phyloP scores from a whole-genome alignment of 306 rosid genomes.

The Hippophae tibetana region DNA sequence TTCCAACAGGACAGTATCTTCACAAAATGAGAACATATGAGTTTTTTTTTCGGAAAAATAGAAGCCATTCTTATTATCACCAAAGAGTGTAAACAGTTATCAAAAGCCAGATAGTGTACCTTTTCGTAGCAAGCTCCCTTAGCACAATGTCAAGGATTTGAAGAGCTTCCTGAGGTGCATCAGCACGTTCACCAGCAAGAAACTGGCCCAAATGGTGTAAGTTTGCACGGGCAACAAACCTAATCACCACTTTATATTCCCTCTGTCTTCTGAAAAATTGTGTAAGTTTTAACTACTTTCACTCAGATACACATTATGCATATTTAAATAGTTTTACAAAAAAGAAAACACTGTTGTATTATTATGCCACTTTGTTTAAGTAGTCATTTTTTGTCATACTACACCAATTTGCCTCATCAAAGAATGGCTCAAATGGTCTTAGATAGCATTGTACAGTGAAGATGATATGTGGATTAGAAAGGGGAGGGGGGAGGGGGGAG shows the following conservation, averaged over 20 bases:
- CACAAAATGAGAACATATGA: conserved; percentile 21
- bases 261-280: conserved; percentile 54
- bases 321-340: too few relatives aligned
- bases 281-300: conserved; percentile 4
- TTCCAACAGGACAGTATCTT: conserved; percentile 85
- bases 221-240: conserved; percentile 86
- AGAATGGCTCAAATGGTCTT: too few relatives aligned
- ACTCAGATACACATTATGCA: neutral
- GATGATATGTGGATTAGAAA: too few relatives aligned
- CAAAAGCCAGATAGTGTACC: conserved; percentile 27
- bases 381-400: too few relatives aligned
- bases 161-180: conserved; percentile 87
- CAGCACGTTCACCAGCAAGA: conserved; percentile 82
- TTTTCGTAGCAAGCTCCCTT: conserved; percentile 71
- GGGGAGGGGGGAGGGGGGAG: neutral
- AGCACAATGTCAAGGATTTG: conserved; percentile 85
- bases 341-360: too few relatives aligned
- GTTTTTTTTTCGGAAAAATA: conserved; percentile 7
- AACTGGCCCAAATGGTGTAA: conserved; percentile 93
- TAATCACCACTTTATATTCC: conserved; percentile 71
- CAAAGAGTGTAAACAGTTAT: neutral
- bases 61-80: conserved; percentile 2
- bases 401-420: too few relatives aligned
- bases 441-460: too few relatives aligned
- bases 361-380: too few relatives aligned